These are phyloP conservation scores for Apophysomyces variabilis DNA, from an alignment of 371 early-diverging fungal genomes.

Conservation along the genomic window DNA sequence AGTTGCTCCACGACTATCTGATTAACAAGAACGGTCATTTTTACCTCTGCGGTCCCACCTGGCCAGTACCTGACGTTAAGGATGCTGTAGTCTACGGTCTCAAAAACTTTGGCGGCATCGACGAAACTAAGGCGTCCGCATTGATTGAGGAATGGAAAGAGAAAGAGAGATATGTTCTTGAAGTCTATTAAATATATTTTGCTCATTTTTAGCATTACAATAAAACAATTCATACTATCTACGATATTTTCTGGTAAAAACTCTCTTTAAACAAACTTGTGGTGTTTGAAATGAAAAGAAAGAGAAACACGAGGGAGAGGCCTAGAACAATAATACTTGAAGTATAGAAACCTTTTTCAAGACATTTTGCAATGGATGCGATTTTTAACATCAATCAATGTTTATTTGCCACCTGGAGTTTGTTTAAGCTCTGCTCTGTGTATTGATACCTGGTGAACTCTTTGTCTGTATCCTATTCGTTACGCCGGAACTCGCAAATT, in stretches of 20 bases:
- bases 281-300: too few relatives aligned
- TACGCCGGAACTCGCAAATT: too few relatives aligned
- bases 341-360: too few relatives aligned
- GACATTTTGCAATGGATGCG: too few relatives aligned
- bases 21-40: conserved; percentile 82
- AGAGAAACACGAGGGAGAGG: too few relatives aligned
- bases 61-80: conserved; percentile 94
- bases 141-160: conserved; percentile 90
- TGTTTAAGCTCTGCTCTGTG: too few relatives aligned
- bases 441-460: too few relatives aligned
- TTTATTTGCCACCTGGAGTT: too few relatives aligned
- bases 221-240: neutral
- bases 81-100: conserved; percentile 88
- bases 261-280: too few relatives aligned
- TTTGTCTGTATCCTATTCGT: too few relatives aligned
- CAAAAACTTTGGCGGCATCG: conserved; percentile 61
- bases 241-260: neutral
- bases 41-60: conserved; percentile 94
- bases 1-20: conserved; percentile 72
- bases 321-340: too few relatives aligned
- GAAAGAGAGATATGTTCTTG: conserved; percentile 88
- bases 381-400: too few relatives aligned
- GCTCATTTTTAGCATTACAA: conserved; percentile 8
- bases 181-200: conserved; percentile 75
- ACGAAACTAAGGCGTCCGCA: conserved; percentile 66